Percentiles rank a stretch among this genome's conserved stretches.
Evolutionary conservation across 148 eudicot species (phyloP).

Genomic region (Chenopodium quinoa): DNA sequence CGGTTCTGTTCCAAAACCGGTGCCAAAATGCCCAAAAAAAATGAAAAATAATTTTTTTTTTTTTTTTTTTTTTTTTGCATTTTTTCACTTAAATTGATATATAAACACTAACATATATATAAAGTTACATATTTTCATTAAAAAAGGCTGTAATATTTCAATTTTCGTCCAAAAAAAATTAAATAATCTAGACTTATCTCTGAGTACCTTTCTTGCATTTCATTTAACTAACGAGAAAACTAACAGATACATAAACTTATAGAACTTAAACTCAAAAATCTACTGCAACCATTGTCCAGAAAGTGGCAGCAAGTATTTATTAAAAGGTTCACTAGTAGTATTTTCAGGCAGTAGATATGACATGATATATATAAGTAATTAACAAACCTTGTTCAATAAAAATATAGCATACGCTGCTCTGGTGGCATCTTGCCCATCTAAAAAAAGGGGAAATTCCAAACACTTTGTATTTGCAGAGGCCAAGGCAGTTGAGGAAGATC

Average conservation of each 20-base stretch:
- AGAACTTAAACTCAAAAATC: background rate
- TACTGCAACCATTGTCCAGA: background rate
- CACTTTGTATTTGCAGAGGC: constrained; percentile 46
- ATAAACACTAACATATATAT: too few species aligned
- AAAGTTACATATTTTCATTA: too few species aligned
- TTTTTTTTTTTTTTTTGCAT: too few species aligned
- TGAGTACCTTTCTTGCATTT: too few species aligned
- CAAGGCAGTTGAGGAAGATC: constrained; percentile 39
- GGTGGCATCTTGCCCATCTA: constrained; percentile 95
- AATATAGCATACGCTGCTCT: constrained; percentile 94
- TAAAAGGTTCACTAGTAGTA: background rate
- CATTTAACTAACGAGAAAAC: background rate
- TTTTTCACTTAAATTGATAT: too few species aligned
- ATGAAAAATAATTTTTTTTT: too few species aligned
- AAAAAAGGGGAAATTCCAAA: constrained; percentile 83
- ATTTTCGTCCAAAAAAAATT: too few species aligned
- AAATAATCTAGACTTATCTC: too few species aligned
- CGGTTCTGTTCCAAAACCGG: too few species aligned
- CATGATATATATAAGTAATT: background rate
- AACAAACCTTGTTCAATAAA: constrained; percentile 86
- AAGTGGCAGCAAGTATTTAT: background rate
- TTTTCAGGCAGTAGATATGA: background rate
- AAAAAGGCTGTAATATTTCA: too few species aligned
- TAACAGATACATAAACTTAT: background rate
- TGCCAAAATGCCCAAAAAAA: too few species aligned